A percentile compares a stretch with the other conserved stretches of the same genome.
phyloP scores from a whole-genome alignment of 202 grass and related monocot species.

The Alloteropsis angusta region DNA sequence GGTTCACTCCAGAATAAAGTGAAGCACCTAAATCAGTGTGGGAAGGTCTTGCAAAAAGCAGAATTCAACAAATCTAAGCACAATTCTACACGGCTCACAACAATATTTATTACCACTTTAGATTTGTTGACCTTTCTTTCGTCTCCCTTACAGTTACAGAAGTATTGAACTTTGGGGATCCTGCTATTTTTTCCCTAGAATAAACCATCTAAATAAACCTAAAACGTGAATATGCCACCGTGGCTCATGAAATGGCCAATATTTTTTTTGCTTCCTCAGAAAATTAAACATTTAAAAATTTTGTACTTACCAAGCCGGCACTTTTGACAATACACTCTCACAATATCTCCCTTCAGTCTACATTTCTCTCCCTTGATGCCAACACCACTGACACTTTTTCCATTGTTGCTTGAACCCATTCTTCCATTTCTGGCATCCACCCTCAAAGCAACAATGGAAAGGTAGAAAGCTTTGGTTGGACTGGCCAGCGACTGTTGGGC shows the following conservation, averaged over 20 bases:
- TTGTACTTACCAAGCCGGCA: background rate
- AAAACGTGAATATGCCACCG: background rate
- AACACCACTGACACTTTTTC: background rate
- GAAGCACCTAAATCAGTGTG: background rate
- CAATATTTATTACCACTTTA: background rate
- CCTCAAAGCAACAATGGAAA: background rate
- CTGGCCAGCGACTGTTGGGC: background rate
- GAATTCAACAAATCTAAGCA: background rate
- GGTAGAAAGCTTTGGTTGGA: background rate
- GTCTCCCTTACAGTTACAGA: background rate
- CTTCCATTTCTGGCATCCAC: background rate
- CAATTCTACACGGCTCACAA: background rate
- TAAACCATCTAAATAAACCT: background rate
- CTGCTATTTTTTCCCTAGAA: background rate
- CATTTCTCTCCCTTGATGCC: background rate
- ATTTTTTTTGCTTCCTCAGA: background rate
- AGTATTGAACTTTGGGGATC: background rate
- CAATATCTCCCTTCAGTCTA: background rate
- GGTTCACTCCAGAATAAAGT: background rate
- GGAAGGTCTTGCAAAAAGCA: background rate
- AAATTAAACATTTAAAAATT: background rate
- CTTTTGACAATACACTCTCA: background rate
- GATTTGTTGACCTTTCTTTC: background rate
- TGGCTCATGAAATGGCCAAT: background rate
- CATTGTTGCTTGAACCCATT: background rate